Evolutionary conservation across 1,284 basidiomycete species (phyloP), one percentile per base, ranked within the genome.

Genomic region (Pseudozyma hubeiensis): DNA sequence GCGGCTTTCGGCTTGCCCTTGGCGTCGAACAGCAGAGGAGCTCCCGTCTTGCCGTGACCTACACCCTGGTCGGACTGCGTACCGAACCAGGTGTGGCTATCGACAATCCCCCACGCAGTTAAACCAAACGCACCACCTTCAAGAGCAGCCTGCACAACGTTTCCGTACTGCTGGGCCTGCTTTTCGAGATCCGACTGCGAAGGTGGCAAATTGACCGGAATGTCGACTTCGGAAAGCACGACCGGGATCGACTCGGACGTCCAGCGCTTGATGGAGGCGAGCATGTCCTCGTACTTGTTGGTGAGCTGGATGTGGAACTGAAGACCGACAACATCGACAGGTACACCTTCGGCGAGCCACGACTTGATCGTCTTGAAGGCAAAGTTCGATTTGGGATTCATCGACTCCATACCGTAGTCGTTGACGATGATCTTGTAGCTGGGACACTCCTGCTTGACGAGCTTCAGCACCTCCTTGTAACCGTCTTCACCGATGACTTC

Each of bases 291-390:
- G 56, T 63, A 63, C 35, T 24, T 45, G 64, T 66, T 72, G 33
- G 39, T 16, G 7, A 53, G 48, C 0, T 30, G 11, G 13, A 66
- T 48, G 64, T 72, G 69, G 69, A 66, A 72, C 37, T 72, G 69
- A 44, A 72, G 60, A 47, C 64, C 69, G 17, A 72, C 46, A 2
- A 44, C 46, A 14, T 72, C 69, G 31, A 72, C 49, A 9, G 60
- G 60, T 9, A 72, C 69, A 7, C 69, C 69, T 11, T 66, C 46
- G 9, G 69, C 63, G 13, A 72, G 55, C 69, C 69, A 72, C 11
- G 24, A 13, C 64, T 66, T 66, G 69, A 72, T 66, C 7, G 69
- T 72, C 64, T 72, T 72, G 60, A 66, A 72, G n/a, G 69, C 69
- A 51, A 72, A 72, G 46, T 63, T 47, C 37, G 64, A 53, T 41